These are phyloP conservation scores for Conticribra guillardii DNA, from an alignment of 108 stramenopile species.

Conservation along the genomic window DNA sequence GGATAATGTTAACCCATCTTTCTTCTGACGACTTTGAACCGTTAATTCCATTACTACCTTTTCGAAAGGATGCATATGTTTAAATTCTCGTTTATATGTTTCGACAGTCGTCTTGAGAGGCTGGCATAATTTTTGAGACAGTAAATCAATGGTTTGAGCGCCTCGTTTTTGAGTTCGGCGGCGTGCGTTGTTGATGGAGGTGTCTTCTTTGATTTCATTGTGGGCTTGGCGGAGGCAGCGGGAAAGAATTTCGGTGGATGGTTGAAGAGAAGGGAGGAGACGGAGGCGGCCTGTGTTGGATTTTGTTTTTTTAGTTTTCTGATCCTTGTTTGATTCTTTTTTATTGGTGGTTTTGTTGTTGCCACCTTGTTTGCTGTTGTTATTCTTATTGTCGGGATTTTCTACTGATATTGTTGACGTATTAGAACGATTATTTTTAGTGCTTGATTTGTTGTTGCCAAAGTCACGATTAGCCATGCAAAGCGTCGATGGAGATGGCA, in stretches of 20 bases:
- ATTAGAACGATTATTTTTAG: too few species aligned
- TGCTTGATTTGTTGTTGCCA: too few species aligned
- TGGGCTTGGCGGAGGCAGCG: constrained; percentile 53
- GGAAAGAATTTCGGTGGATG: constrained; percentile 69
- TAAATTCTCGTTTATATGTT: constrained; percentile 75
- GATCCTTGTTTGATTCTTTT: not conserved
- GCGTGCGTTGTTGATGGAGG: constrained; percentile 52
- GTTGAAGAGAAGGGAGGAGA: constrained; percentile 75
- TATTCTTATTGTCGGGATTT: not conserved
- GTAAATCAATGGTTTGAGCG: constrained; percentile 74
- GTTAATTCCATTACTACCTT: constrained; percentile 91
- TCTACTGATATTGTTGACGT: not conserved
- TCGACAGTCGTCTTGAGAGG: constrained; percentile 84
- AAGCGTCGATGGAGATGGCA: too few species aligned
- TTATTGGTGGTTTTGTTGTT: not conserved
- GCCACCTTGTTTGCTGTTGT: not conserved
- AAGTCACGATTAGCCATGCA: too few species aligned
- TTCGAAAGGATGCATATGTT: constrained; percentile 93
- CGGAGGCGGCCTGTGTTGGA: constrained; percentile 76
- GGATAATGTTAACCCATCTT: constrained; percentile 70
- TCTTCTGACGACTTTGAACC: constrained; percentile 73
- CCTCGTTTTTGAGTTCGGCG: constrained; percentile 82
- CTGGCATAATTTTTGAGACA: constrained; percentile 77
- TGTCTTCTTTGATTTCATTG: constrained; percentile 54
- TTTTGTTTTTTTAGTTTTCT: not conserved